Evolutionary conservation across 139 green algal species (phyloP).

Genomic region (Chlorella sp.): DNA sequence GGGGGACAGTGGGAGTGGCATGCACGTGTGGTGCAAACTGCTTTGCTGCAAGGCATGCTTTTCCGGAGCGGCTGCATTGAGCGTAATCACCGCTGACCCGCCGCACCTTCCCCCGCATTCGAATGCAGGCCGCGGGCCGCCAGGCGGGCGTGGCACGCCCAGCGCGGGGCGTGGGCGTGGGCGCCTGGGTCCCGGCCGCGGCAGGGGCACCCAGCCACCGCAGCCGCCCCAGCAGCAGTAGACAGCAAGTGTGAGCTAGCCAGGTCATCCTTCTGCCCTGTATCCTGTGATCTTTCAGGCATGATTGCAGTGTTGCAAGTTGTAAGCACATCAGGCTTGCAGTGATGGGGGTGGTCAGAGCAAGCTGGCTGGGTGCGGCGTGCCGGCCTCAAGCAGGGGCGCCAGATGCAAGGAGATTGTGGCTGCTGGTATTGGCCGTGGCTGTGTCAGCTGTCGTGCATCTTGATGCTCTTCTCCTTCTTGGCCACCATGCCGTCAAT

Average conservation of each 20-base stretch:
- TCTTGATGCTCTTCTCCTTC: slow-evolving; percentile 48
- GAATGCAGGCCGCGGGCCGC: background rate
- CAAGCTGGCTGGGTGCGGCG: background rate
- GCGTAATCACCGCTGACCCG: too few species aligned
- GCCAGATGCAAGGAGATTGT: too few species aligned
- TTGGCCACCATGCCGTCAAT: background rate
- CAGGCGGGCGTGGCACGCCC: background rate
- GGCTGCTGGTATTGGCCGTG: too few species aligned
- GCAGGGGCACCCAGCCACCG: background rate
- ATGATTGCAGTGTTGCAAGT: background rate
- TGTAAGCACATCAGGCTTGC: background rate
- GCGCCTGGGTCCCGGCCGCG: background rate
- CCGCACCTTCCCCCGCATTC: background rate
- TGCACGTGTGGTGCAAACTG: too few species aligned
- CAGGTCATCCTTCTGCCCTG: background rate
- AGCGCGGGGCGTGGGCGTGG: background rate
- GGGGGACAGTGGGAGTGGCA: too few species aligned
- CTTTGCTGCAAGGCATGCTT: too few species aligned
- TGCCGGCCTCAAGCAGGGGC: too few species aligned
- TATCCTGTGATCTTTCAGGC: background rate
- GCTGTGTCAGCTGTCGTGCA: slow-evolving; percentile 46
- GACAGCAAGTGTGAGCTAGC: background rate
- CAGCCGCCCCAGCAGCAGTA: slow-evolving; percentile 26
- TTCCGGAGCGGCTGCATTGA: too few species aligned
- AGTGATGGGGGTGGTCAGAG: too few species aligned